A percentile compares a stretch with the other conserved stretches of the same genome.
These are phyloP conservation scores for Sclerotinia spermophila DNA, from an alignment of 2,329 filamentous ascomycete species.

Conservation along the genomic window DNA sequence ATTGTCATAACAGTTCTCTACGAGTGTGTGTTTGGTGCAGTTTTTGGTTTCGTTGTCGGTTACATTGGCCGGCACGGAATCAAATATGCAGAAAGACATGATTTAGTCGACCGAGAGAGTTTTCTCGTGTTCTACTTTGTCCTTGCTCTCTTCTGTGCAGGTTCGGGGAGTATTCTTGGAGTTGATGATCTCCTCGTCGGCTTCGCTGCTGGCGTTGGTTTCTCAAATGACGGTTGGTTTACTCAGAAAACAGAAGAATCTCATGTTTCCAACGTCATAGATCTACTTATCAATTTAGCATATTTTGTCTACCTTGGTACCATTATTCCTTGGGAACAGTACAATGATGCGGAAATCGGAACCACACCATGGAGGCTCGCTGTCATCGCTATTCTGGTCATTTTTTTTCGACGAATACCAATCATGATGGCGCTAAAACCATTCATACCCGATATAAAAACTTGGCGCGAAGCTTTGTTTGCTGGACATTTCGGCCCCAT, in stretches of 20 bases:
- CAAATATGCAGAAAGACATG: conserved; percentile 76
- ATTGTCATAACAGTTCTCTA: conserved; percentile 87
- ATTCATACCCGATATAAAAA: conserved; percentile 93
- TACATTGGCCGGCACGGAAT: conserved; percentile 90
- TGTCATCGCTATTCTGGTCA: conserved; percentile 89
- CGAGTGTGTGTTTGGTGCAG: conserved; percentile 88
- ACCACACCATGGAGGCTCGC: conserved; percentile 83
- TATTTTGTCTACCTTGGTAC: conserved; percentile 98
- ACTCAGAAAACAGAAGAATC: conserved; percentile 97
- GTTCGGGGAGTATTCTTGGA: conserved; percentile 85
- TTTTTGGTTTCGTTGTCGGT: conserved; percentile 83
- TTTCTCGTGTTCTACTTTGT: conserved; percentile 99
- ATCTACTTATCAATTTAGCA: conserved; percentile 90
- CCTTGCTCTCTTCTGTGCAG: conserved; percentile 86
- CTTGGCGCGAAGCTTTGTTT: conserved; percentile 94
- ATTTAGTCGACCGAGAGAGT: conserved; percentile 91
- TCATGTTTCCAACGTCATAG: conserved; percentile 98
- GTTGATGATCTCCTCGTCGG: conserved; percentile 92
- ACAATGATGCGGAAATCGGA: conserved; percentile 71
- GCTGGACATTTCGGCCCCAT: conserved; percentile 98
- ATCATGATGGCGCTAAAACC: conserved; percentile 92
- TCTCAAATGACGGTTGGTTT: conserved; percentile 99
- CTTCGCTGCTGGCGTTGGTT: conserved; percentile 94
- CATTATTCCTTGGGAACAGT: conserved; percentile 94
- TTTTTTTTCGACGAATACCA: conserved; percentile 93